Evolutionary conservation across 2,329 filamentous ascomycete genomes (phyloP), one percentile per base, ranked within the genome.

Genomic region (Hypoxylon sp.): DNA sequence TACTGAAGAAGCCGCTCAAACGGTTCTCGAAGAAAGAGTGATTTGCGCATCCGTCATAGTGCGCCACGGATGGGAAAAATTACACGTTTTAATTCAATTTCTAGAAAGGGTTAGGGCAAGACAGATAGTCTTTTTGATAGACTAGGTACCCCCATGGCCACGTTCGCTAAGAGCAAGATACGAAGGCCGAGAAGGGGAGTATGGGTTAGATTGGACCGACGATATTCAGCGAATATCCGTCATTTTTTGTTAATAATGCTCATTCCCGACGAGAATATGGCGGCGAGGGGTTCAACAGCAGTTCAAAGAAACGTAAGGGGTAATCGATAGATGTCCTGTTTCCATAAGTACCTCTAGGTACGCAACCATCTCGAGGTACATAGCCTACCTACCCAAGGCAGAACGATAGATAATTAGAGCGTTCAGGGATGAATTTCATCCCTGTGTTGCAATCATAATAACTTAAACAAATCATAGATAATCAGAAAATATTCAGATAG

Each of bases 1-100:
- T 71, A 69, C 54, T 81, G 72, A 61, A 73, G 77, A 72, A 75
- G 78, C 59, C 68, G 2, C 70, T 74, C 20, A 62, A 56, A 48
- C 54, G 60, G 1, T 22, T 32, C 11, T 54, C 46, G 24, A 64
- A 65, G 22, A 64, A 65, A 19, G 28, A 52, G 28, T 13, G 30
- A 22, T 26, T 52, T 13, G 10, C 11, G n/a, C 19, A 46, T 26
- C 6, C n/a, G n/a, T n/a, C n/a, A n/a, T n/a, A n/a, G n/a, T n/a
- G n/a, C n/a, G n/a, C n/a, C n/a, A n/a, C n/a, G 13, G 37, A 20
- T 2, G 37, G 17, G 17, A 41, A 41, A 41, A 20, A 8, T 19
- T 17, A 8, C 10, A 19, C 5, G n/a, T 37, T 37, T 37, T 5
- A 8, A 41, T 41, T 13, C 17, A 10, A 19, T 41, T 41, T 41